Evolutionary conservation across 805 yeast species (phyloP).

Genomic region (Kodamaea kaohsiungensis): DNA sequence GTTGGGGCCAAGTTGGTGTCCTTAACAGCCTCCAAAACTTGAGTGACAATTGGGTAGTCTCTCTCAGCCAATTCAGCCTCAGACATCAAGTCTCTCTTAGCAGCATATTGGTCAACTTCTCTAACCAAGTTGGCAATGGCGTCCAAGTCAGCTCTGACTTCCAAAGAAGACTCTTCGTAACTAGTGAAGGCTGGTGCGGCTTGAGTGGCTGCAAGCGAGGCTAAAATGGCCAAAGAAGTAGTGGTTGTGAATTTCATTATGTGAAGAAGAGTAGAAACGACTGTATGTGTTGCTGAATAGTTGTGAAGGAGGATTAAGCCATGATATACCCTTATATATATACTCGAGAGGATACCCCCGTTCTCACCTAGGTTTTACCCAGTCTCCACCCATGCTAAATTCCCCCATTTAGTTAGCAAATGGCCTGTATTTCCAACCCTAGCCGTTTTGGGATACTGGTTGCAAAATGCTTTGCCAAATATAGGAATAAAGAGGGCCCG

Average conservation of each 20-base stretch:
- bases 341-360: not conserved
- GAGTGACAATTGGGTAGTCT: conserved; percentile 42
- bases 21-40: conserved; percentile 38
- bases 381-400: not conserved
- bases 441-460: not conserved
- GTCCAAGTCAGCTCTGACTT: conserved; percentile 17
- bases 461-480: not conserved
- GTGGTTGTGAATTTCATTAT: conserved; percentile 36
- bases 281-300: not conserved
- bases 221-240: conserved; percentile 30
- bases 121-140: conserved; percentile 20
- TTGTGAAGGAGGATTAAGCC: not conserved
- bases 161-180: conserved; percentile 7
- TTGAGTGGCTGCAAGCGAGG: conserved; percentile 24
- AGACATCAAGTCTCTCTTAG: conserved; percentile 30
- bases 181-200: conserved; percentile 36
- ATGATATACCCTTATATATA: not conserved
- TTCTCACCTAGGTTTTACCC: no score
- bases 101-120: conserved; percentile 23
- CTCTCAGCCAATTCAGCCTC: conserved; percentile 29
- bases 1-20: conserved; percentile 38
- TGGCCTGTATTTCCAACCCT: not conserved
- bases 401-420: not conserved
- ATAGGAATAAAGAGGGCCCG: not conserved
- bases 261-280: not conserved